Conservation (phyloP, 345 rosid genomes). For the Gossypium raimondii region DNA sequence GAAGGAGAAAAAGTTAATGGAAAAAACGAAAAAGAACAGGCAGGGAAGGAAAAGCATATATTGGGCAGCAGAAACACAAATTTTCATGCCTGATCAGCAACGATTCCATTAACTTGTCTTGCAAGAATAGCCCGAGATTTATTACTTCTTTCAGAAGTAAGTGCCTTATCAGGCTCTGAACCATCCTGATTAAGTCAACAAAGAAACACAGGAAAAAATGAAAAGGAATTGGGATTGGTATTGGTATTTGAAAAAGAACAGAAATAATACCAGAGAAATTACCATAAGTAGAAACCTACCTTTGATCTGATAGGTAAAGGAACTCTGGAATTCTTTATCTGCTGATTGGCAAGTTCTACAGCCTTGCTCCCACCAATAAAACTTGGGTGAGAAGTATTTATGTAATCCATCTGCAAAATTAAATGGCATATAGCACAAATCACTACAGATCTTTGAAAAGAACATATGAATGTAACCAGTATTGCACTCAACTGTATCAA, state of each 20-base stretch:
- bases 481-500: neutral
- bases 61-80: neutral
- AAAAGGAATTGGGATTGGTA: neutral
- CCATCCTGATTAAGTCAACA: conserved; percentile 47
- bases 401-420: conserved; percentile 83
- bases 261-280: conserved; percentile 12
- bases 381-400: conserved; percentile 89
- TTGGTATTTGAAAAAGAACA: neutral
- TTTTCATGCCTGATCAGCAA: conserved; percentile 72
- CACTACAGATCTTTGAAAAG: neutral
- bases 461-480: neutral
- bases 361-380: conserved; percentile 93
- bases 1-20: neutral
- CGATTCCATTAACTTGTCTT: conserved; percentile 76
- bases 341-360: conserved; percentile 69
- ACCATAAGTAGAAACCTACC: conserved; percentile 32
- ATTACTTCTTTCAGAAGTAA: conserved; percentile 53
- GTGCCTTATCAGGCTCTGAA: conserved; percentile 69
- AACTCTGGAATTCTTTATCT: conserved; percentile 60
- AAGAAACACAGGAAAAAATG: conserved; percentile 2
- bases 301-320: conserved; percentile 56
- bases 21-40: neutral
- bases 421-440: neutral
- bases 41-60: neutral
- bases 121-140: conserved; percentile 79